Evolutionary conservation across 139 green algal species (phyloP).

Genomic region (Mesotaenium endlicherianum): DNA sequence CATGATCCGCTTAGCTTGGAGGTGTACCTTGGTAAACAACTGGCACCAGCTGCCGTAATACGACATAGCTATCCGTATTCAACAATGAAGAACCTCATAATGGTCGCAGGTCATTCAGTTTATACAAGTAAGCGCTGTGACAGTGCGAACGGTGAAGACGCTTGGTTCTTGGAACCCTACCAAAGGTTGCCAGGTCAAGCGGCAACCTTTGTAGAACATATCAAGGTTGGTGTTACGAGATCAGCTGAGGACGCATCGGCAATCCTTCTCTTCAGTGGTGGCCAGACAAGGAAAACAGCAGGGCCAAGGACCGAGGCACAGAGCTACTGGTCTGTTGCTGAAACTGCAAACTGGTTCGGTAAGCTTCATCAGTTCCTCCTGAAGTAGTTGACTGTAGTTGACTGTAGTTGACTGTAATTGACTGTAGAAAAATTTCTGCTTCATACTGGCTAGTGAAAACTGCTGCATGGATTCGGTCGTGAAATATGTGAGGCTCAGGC

Average conservation of each 20-base stretch:
- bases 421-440: too few relatives aligned
- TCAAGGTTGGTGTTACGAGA: constrained; percentile 70
- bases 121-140: constrained; percentile 70
- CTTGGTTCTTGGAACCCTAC: constrained; percentile 77
- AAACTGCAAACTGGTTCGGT: constrained; percentile 53
- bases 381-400: background rate
- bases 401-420: background rate
- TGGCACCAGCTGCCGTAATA: too few relatives aligned
- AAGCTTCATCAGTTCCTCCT: background rate
- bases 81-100: constrained; percentile 67
- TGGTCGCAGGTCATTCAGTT: constrained; percentile 79
- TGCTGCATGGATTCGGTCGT: too few relatives aligned
- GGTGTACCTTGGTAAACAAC: too few relatives aligned
- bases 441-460: too few relatives aligned
- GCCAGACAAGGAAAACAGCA: constrained; percentile 44
- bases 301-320: constrained; percentile 47
- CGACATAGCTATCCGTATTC: too few relatives aligned
- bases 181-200: constrained; percentile 70
- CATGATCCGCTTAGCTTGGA: too few relatives aligned
- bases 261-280: constrained; percentile 57
- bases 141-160: constrained; percentile 52
- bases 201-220: constrained; percentile 81
- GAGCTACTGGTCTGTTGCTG: constrained; percentile 55
- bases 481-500: too few relatives aligned
- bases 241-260: constrained; percentile 53